phyloP scores from a whole-genome alignment of 1,284 basidiomycete genomes.

The Pascua guehoae region DNA sequence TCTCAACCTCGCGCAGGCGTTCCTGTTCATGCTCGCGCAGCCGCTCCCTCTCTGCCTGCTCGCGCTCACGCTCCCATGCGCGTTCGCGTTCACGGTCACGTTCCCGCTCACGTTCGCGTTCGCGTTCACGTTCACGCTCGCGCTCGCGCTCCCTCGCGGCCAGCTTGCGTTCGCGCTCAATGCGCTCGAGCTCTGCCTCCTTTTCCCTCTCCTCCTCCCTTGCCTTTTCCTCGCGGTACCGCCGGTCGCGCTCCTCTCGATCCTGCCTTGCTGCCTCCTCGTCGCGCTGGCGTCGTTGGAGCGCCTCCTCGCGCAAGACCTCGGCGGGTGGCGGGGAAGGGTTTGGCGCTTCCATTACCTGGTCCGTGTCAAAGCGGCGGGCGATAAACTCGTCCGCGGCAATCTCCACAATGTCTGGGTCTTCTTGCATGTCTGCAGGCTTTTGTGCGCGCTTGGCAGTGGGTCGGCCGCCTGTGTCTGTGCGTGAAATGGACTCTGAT shows the following conservation, averaged over 20 bases:
- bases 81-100: slow-evolving; percentile 1
- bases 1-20: not conserved
- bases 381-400: too few species aligned
- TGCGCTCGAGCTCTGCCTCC: not conserved
- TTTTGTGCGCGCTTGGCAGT: too few species aligned
- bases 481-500: not conserved
- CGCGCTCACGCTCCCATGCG: slow-evolving; percentile 1
- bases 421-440: too few species aligned
- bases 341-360: too few species aligned
- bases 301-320: too few species aligned
- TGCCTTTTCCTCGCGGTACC: not conserved
- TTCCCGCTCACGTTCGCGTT: slow-evolving; percentile 1
- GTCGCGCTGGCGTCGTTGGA: not conserved
- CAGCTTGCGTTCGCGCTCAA: not conserved
- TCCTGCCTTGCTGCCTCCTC: not conserved
- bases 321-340: too few species aligned
- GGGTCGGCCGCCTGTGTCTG: not conserved
- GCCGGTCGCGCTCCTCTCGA: slow-evolving; percentile 1
- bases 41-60: not conserved
- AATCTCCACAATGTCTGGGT: too few species aligned
- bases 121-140: not conserved
- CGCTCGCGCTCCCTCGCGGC: not conserved
- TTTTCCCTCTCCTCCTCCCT: not conserved
- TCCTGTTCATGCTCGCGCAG: not conserved
- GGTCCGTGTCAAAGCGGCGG: too few species aligned